These are phyloP conservation scores for Syzygium aqueum DNA, from an alignment of 345 rosid genomes.

Conservation along the genomic window DNA sequence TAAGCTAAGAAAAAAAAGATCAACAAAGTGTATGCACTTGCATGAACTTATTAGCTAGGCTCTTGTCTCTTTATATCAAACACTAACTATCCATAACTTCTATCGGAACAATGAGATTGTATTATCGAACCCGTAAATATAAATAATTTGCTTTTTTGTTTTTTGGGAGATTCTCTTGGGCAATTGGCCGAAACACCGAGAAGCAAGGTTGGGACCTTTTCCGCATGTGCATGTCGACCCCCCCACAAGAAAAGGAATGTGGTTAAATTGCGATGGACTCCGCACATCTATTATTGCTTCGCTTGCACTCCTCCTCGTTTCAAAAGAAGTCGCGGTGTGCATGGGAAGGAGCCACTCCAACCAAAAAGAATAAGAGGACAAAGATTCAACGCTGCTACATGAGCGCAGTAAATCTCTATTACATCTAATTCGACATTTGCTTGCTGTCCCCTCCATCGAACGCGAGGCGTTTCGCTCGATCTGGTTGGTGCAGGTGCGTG, in stretches of 20 bases:
- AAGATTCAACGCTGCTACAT: background rate
- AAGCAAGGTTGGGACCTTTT: background rate
- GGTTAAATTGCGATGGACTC: background rate
- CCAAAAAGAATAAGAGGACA: background rate
- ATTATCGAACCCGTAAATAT: too few relatives aligned
- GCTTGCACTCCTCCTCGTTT: background rate
- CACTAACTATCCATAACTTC: background rate
- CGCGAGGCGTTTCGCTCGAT: background rate
- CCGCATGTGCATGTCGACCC: background rate
- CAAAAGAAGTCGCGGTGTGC: background rate
- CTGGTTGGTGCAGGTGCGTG: background rate
- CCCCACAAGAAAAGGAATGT: background rate
- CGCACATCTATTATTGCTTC: background rate
- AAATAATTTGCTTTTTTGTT: background rate
- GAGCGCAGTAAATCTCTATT: background rate
- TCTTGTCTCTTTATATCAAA: fast-evolving
- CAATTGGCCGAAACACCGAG: background rate
- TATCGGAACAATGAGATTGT: background rate
- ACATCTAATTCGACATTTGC: background rate
- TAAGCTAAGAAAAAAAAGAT: background rate
- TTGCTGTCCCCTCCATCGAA: background rate
- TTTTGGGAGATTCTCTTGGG: background rate
- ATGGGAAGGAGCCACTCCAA: background rate
- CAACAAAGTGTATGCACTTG: background rate
- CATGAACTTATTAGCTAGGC: fast-evolving